Evolutionary conservation across 768 basidiomycete genomes (phyloP), one percentile per base, ranked within the genome.

Genomic region (Asterophora parasitica): DNA sequence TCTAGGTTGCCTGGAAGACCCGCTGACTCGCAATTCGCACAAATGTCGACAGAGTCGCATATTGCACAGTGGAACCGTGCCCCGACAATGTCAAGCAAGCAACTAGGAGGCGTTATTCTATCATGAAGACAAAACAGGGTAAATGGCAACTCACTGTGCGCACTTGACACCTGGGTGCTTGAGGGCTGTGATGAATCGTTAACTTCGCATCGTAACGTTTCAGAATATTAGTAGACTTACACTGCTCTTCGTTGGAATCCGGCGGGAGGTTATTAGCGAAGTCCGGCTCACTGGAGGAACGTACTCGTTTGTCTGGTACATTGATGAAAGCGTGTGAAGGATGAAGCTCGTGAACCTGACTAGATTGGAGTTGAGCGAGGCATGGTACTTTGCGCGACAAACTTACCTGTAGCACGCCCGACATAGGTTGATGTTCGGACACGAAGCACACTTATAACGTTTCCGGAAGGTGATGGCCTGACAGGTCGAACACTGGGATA

Each of bases 31-130:
- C 90, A 92, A 54, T 90, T 88, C 13, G 85, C 78, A 56, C 91
- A 92, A 28, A 92, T 91, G 57, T 92, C 89, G 33, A 91, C 76
- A 7, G 82, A 79, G 33, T 85, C 80, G 61, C 94, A 97, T 16
- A 90, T 82, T 8, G 89, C 88, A 58, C 94, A 97, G 58, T 92
- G 94, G 66, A 92, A 96, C 4, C 90, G 79, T 12, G 92, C 90
- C 13, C 94, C 94, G 19, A 94, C 78, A 53, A 97, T 94, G 54
- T 92, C 91, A 54, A 85, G 82, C 49, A 88, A 68, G 61, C 93
- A 97, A 57, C 93, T 93, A 57, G 15, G 41, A 39, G 37, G 28
- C 7, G 31, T 48, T 43, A 30, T n/a, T 33, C 30, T 15, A 23
- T 36, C 19, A 42, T 10, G 34, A 19, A 36, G 36, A 10, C 38